Conservation (phyloP, 1,284 basidiomycete genomes). For the Earliella scabrosa region DNA sequence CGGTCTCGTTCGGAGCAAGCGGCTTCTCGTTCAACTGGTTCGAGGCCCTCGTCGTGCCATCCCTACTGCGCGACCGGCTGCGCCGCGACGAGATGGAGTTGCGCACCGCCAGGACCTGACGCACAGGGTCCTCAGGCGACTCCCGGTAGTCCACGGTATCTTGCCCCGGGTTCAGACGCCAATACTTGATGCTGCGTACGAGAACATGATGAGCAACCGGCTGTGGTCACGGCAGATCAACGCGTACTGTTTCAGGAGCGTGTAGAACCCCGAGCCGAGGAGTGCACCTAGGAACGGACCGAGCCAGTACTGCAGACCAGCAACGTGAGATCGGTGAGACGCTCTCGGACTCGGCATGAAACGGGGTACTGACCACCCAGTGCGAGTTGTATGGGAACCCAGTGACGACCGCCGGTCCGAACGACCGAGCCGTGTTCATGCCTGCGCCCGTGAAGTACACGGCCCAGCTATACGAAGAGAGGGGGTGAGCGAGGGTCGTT, state of each 20-base stretch:
- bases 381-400: conserved; percentile 58
- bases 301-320: conserved; percentile 52
- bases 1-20: conserved; percentile 3
- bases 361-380: conserved; percentile 56
- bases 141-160: conserved; percentile 43
- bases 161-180: conserved; percentile 57
- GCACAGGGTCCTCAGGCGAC: conserved; percentile 44
- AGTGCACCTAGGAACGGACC: conserved; percentile 66
- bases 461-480: conserved; percentile 35
- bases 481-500: background rate
- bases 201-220: no score
- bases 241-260: conserved; percentile 58
- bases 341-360: conserved; percentile 3
- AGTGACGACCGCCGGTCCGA: conserved; percentile 74
- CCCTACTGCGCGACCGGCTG: conserved; percentile 3
- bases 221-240: no score
- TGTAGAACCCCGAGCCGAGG: conserved; percentile 61
- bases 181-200: conserved; percentile 48
- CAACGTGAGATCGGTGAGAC: no score
- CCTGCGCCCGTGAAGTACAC: conserved; percentile 61
- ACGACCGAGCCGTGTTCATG: conserved; percentile 76
- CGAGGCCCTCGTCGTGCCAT: background rate
- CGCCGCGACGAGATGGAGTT: conserved; percentile 9
- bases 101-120: conserved; percentile 13
- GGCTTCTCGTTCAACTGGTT: conserved; percentile 10